These are phyloP conservation scores for Verticillium albo-atrum DNA, from an alignment of 2,329 filamentous ascomycete species.

Conservation along the genomic window DNA sequence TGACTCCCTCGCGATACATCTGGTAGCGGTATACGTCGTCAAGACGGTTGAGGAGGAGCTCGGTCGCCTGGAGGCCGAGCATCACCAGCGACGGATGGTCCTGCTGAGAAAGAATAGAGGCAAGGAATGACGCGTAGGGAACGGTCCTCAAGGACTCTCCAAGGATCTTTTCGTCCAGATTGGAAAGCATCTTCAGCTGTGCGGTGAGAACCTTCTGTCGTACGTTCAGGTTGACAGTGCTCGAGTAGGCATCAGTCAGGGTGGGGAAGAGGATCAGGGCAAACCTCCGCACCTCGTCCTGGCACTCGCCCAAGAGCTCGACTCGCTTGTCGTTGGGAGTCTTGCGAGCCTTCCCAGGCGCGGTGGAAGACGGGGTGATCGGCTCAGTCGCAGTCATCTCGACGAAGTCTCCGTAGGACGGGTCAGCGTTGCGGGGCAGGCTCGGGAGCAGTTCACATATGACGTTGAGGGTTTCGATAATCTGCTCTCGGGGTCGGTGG, in stretches of 20 bases:
- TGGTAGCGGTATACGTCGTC: constrained; percentile 91
- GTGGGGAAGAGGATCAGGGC: constrained; percentile 91
- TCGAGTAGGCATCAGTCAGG: constrained; percentile 93
- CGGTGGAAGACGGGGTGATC: constrained; percentile 32
- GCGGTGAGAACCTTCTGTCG: constrained; percentile 92
- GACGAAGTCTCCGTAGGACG: constrained; percentile 35
- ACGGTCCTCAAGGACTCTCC: constrained; percentile 82
- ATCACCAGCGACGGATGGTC: constrained; percentile 87
- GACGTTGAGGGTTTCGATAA: constrained; percentile 95
- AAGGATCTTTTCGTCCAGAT: constrained; percentile 80
- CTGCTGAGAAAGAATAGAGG: constrained; percentile 91
- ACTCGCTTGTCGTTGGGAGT: constrained; percentile 74
- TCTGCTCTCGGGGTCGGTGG: constrained; percentile 89
- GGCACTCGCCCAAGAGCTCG: constrained; percentile 78
- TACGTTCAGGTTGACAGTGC: constrained; percentile 91
- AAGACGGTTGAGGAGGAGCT: constrained; percentile 78
- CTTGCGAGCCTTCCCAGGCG: constrained; percentile 38
- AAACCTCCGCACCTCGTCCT: constrained; percentile 83
- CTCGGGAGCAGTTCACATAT: constrained; percentile 90
- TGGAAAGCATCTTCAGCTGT: constrained; percentile 97
- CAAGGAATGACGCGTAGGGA: constrained; percentile 91
- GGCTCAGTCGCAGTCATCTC: constrained; percentile 36
- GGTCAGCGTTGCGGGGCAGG: constrained; percentile 53
- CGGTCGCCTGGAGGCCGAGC: constrained; percentile 81
- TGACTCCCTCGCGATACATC: constrained; percentile 94